Conservation (phyloP, 495 filamentous ascomycete genomes). For the Xylona heveae region DNA sequence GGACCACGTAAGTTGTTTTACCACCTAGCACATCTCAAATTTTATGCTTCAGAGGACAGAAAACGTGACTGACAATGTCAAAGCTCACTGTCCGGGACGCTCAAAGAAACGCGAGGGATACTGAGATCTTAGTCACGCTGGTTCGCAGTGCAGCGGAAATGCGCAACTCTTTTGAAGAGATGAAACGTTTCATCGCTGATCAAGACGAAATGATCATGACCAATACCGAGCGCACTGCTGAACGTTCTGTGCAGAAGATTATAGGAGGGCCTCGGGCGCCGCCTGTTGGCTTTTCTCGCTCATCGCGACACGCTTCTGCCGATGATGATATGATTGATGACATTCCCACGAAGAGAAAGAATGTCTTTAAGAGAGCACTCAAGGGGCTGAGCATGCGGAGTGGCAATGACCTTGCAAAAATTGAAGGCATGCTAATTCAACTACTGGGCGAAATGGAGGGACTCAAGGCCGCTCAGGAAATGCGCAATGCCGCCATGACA, state of each 20-base stretch:
- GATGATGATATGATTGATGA: conserved; percentile 40
- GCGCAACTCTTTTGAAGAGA: conserved; percentile 89
- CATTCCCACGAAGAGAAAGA: conserved; percentile 56
- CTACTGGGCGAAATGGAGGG: conserved; percentile 80
- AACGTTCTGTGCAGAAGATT: conserved; percentile 57
- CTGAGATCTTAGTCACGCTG: conserved; percentile 85
- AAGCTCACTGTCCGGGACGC: conserved; percentile 90
- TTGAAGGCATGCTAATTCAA: conserved; percentile 90
- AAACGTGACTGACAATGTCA: conserved; percentile 15
- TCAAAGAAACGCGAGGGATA: conserved; percentile 89
- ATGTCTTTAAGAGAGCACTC: conserved; percentile 76
- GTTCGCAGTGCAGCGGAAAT: conserved; percentile 91
- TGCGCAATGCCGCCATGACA: conserved; percentile 9
- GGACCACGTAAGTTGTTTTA: conserved; percentile 56
- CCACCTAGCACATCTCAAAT: neutral
- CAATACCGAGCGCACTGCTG: conserved; percentile 65
- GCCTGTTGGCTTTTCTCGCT: conserved; percentile 4
- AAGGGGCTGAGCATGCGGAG: conserved; percentile 75
- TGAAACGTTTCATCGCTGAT: conserved; percentile 78
- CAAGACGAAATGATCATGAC: conserved; percentile 71
- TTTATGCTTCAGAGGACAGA: neutral
- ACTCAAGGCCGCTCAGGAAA: conserved; percentile 41
- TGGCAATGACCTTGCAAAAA: conserved; percentile 67
- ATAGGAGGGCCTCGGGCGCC: conserved; percentile 69
- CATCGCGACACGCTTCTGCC: conserved; percentile 14